Conservation (phyloP, 2,329 filamentous ascomycete genomes). For the Venturia asperata region DNA sequence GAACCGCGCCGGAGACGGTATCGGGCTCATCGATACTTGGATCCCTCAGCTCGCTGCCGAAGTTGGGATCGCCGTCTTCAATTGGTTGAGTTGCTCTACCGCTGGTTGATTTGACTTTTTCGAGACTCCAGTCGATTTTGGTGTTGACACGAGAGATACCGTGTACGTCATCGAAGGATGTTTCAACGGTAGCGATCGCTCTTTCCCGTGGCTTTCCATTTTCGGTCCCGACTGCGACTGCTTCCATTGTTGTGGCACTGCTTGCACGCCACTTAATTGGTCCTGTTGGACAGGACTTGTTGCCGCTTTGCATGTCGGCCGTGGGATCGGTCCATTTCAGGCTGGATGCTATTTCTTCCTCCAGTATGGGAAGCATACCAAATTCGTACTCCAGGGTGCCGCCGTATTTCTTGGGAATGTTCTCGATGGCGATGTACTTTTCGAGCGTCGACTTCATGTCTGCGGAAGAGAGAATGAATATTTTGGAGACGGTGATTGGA, state of each 20-base stretch:
- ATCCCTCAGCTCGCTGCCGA: neutral
- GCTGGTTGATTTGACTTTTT: conserved; percentile 29
- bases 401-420: conserved; percentile 86
- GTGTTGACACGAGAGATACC: conserved; percentile 25
- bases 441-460: conserved; percentile 73
- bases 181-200: conserved; percentile 35
- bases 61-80: conserved; percentile 21
- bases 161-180: conserved; percentile 27
- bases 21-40: neutral
- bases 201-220: conserved; percentile 35
- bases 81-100: conserved; percentile 34
- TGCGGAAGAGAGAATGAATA: conserved; percentile 71
- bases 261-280: conserved; percentile 40
- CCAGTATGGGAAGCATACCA: conserved; percentile 67
- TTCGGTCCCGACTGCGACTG: conserved; percentile 40
- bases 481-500: conserved; percentile 83
- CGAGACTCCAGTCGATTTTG: conserved; percentile 25
- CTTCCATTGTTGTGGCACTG: conserved; percentile 38
- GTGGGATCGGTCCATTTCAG: conserved; percentile 34
- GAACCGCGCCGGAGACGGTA: neutral
- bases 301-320: conserved; percentile 28
- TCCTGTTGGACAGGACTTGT: conserved; percentile 40
- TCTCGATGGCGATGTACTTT: conserved; percentile 70
- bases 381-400: conserved; percentile 78
- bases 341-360: conserved; percentile 42